Percentiles rank a stretch among this genome's conserved stretches.
These are phyloP conservation scores for Coemansia brasiliensis DNA, from an alignment of 192 early-diverging fungal species.

Conservation along the genomic window DNA sequence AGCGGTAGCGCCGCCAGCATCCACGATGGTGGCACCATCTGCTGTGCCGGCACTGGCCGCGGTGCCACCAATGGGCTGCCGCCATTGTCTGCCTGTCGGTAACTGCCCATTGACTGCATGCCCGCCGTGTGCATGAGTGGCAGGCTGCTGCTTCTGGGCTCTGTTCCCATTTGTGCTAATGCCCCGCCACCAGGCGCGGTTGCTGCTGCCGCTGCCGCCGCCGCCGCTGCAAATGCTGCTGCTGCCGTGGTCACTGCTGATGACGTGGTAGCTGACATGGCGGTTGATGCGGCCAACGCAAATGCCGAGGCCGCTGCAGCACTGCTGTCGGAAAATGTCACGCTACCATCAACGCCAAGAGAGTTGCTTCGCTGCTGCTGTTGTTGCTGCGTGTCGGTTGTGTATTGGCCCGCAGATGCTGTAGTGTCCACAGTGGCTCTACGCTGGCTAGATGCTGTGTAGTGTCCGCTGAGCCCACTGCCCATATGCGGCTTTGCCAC, in stretches of 20 bases:
- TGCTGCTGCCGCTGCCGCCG: constrained; percentile 11
- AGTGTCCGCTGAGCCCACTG: constrained; percentile 12
- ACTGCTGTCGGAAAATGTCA: constrained; percentile 3
- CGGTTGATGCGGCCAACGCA: constrained; percentile 28
- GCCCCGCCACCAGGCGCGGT: not conserved
- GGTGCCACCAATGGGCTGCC: constrained; percentile 46
- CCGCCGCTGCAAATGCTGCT: constrained; percentile 17
- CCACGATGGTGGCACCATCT: constrained; percentile 44
- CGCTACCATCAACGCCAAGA: constrained; percentile 8
- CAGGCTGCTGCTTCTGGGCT: not conserved
- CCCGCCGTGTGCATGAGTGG: constrained; percentile 22
- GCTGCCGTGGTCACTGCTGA: constrained; percentile 14
- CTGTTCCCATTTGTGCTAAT: no score
- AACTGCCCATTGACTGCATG: not conserved
- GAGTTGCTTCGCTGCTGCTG: constrained; percentile 9
- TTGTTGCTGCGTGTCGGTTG: constrained; percentile 14
- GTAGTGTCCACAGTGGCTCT: constrained; percentile 3
- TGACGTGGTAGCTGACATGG: not conserved
- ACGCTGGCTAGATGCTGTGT: not conserved
- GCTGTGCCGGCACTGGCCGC: constrained; percentile 51
- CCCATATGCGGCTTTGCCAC: constrained; percentile 20
- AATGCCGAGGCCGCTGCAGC: constrained; percentile 33
- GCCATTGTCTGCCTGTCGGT: constrained; percentile 12
- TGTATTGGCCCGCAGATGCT: constrained; percentile 6
- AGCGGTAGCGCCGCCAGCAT: constrained; percentile 47